Conservation (phyloP, 2,329 filamentous ascomycete species). For the Penicillium sumatraense region DNA sequence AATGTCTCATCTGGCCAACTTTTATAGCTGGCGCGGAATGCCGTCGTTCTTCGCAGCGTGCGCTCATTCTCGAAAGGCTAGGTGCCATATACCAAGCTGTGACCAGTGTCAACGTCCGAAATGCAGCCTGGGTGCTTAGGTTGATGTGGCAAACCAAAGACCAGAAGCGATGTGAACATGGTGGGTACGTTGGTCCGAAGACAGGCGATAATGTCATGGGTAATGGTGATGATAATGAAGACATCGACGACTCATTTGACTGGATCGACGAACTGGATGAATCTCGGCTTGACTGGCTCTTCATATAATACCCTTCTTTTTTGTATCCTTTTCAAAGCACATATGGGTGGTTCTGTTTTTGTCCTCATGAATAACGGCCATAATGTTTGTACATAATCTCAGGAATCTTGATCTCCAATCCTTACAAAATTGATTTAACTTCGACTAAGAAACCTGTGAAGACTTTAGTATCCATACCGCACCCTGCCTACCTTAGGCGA, state of each 20-base stretch:
- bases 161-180: conserved; percentile 27
- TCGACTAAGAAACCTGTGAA: no score
- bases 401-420: no score
- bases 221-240: conserved; percentile 23
- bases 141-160: conserved; percentile 48
- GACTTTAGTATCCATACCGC: no score
- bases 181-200: conserved; percentile 4
- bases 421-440: background rate
- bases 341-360: background rate
- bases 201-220: no score
- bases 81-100: conserved; percentile 40
- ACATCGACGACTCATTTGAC: conserved; percentile 41
- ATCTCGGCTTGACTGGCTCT: conserved; percentile 46
- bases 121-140: conserved; percentile 45
- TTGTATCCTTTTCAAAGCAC: background rate
- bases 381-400: conserved; percentile 14
- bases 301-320: conserved; percentile 35
- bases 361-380: background rate
- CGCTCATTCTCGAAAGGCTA: conserved; percentile 38
- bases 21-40: conserved; percentile 51
- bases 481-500: no score
- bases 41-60: conserved; percentile 35
- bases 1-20: conserved; percentile 50
- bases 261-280: conserved; percentile 47
- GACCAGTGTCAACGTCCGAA: conserved; percentile 45